Evolutionary conservation across 2,329 filamentous ascomycete species (phyloP).

Genomic region (Volutella citrinella): DNA sequence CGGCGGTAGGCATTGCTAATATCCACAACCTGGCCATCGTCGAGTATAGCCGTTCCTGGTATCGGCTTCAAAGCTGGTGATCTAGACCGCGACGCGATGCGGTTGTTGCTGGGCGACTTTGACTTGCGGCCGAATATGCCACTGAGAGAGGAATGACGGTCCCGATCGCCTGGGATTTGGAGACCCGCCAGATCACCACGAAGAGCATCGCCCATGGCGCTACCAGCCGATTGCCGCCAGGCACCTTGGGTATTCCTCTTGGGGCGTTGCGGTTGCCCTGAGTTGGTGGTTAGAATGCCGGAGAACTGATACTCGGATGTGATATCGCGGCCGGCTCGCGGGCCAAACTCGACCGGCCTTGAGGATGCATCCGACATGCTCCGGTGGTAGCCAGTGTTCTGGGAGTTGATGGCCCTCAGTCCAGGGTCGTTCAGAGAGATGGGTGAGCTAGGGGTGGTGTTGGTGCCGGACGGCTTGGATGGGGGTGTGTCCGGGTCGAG

Average conservation of each 20-base stretch:
- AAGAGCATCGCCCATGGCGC: conserved; percentile 51
- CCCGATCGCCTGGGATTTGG: conserved; percentile 45
- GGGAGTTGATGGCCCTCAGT: conserved; percentile 17
- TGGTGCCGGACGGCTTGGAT: conserved; percentile 26
- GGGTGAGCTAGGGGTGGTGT: conserved; percentile 33
- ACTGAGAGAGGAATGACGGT: conserved; percentile 38
- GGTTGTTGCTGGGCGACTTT: conserved; percentile 52
- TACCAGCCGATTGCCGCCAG: conserved; percentile 32
- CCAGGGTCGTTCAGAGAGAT: conserved; percentile 11
- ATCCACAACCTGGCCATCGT: conserved; percentile 62
- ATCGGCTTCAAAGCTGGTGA: conserved; percentile 30
- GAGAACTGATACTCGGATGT: conserved; percentile 60
- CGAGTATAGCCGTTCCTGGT: conserved; percentile 46
- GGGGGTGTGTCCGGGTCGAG: conserved; percentile 44
- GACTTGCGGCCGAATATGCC: conserved; percentile 41
- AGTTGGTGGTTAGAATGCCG: conserved; percentile 52
- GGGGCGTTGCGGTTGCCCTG: conserved; percentile 45
- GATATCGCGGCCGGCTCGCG: conserved; percentile 36
- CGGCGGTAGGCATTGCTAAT: conserved; percentile 67
- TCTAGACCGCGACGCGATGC: conserved; percentile 39
- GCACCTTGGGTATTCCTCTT: conserved; percentile 49
- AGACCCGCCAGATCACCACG: conserved; percentile 49
- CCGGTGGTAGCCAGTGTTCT: conserved; percentile 31
- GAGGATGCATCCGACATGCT: conserved; percentile 54
- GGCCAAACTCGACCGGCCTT: conserved; percentile 45